phyloP scores from a whole-genome alignment of 2,329 filamentous ascomycete genomes.

The Verticillium nonalfalfae region DNA sequence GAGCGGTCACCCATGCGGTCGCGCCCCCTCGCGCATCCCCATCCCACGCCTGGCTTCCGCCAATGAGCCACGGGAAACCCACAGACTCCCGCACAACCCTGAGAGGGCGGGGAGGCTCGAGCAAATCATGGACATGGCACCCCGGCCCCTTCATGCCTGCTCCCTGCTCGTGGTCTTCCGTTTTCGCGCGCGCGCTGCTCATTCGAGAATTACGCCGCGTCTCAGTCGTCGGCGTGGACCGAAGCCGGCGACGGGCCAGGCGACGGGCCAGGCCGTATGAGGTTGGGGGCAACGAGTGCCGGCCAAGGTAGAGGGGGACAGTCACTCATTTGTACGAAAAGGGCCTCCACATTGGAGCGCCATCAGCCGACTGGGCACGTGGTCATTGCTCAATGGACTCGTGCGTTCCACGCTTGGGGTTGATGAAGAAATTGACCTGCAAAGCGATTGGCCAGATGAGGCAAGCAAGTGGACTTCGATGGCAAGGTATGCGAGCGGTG shows the following conservation, averaged over 20 bases:
- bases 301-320: neutral
- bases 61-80: constrained; percentile 12
- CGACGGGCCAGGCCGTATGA: neutral
- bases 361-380: neutral
- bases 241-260: neutral
- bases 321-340: neutral
- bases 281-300: neutral
- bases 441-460: neutral
- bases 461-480: neutral
- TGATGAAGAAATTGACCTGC: neutral
- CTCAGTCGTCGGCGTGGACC: neutral
- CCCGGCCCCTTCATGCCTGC: neutral
- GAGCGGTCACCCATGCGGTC: constrained; percentile 8
- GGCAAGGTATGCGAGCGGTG: neutral
- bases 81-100: constrained; percentile 16
- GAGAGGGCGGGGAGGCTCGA: constrained; percentile 1
- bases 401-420: neutral
- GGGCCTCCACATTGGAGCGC: neutral
- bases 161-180: neutral
- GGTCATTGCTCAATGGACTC: neutral
- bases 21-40: constrained; percentile 4
- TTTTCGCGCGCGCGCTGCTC: neutral
- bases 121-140: neutral
- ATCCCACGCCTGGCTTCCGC: constrained; percentile 7
- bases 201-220: neutral